Conservation (phyloP, 768 basidiomycete genomes). For the Rubroboletus satanas region DNA sequence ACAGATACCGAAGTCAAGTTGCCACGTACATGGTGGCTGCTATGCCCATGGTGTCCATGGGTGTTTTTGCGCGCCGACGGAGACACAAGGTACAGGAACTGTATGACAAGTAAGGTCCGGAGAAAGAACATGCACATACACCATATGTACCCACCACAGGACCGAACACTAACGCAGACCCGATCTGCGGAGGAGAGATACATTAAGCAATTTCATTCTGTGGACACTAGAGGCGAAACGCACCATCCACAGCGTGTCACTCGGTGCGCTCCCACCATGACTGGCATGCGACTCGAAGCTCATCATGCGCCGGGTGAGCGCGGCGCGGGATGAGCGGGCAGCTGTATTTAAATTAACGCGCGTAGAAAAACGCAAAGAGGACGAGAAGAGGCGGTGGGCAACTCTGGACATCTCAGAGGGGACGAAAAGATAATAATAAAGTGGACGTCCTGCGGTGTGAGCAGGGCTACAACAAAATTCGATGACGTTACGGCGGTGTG, state of each 20-base stretch:
- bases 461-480: constrained; percentile 17
- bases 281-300: constrained; percentile 24
- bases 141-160: constrained; percentile 22
- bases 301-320: constrained; percentile 23
- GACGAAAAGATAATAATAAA: constrained; percentile 9
- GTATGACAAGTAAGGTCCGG: background rate
- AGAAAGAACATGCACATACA: background rate
- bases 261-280: constrained; percentile 14
- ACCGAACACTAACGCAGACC: constrained; percentile 32
- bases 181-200: constrained; percentile 18
- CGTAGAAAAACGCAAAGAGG: constrained; percentile 14
- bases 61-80: constrained; percentile 25
- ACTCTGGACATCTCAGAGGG: constrained; percentile 20
- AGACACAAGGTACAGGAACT: constrained; percentile 32
- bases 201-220: background rate
- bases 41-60: constrained; percentile 24
- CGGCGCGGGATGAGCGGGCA: constrained; percentile 12
- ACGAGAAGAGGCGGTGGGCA: constrained; percentile 16
- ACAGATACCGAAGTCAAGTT: background rate
- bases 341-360: constrained; percentile 6
- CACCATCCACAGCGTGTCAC: constrained; percentile 31
- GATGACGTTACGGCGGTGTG: constrained; percentile 29
- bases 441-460: constrained; percentile 9
- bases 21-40: constrained; percentile 22
- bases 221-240: constrained; percentile 2